phyloP scores from a whole-genome alignment of 169 alveolate species.

The Fabrea salina region DNA sequence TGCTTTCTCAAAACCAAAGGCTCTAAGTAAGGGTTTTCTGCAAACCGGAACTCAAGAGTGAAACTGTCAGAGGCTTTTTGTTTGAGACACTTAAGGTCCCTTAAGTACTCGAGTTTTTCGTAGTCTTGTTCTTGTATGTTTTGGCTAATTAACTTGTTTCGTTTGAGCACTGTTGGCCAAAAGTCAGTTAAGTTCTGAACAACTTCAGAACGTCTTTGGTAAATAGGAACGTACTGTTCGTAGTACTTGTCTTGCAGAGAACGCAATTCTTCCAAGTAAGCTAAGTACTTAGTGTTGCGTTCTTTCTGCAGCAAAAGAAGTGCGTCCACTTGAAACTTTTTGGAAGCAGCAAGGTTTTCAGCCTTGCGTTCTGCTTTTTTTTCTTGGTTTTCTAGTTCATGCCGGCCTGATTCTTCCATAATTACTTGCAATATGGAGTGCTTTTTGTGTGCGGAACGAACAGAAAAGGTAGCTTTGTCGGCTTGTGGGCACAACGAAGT shows the following conservation, averaged over 20 bases:
- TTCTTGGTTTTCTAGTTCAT: not conserved
- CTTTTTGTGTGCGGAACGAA: not conserved
- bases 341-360: not conserved
- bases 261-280: not conserved
- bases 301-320: constrained; percentile 3
- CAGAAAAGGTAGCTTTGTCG: not conserved
- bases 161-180: constrained; percentile 33
- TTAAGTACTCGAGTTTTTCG: constrained; percentile 34
- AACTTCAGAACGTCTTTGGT: not conserved
- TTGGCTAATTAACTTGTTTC: not conserved
- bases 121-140: constrained; percentile 42
- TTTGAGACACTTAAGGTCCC: constrained; percentile 23
- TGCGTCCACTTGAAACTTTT: not conserved
- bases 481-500: not conserved
- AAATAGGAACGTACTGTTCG: not conserved
- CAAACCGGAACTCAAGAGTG: constrained; percentile 47
- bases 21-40: constrained; percentile 51
- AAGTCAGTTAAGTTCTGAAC: not conserved
- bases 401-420: no score
- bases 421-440: constrained; percentile 29
- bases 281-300: not conserved
- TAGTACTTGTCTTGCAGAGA: constrained; percentile 18
- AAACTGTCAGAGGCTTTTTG: constrained; percentile 24
- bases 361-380: constrained; percentile 15
- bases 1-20: constrained; percentile 40